Evolutionary conservation across 805 yeast species (phyloP).

Genomic region (Komagataella populi): DNA sequence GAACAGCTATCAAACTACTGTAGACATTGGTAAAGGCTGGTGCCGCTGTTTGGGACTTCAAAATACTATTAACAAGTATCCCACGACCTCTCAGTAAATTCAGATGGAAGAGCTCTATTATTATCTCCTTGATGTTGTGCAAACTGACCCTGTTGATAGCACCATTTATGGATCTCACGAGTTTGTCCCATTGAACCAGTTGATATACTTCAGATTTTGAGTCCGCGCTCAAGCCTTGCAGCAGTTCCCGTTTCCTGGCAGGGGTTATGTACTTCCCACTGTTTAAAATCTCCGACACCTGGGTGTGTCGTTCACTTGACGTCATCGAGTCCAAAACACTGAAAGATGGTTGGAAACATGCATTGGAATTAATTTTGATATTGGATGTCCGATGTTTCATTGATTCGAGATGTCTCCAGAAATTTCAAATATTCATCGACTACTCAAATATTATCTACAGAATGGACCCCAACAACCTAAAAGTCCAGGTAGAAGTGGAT

Average conservation of each 20-base stretch:
- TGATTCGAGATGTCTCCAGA: not conserved
- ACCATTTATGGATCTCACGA: slow-evolving; percentile 32
- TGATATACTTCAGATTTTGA: slow-evolving; percentile 27
- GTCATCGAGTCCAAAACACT: not conserved
- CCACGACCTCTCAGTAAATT: slow-evolving; percentile 56
- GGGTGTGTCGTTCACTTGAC: not conserved
- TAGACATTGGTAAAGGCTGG: slow-evolving; percentile 29
- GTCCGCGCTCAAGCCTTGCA: slow-evolving; percentile 8
- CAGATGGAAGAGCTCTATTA: slow-evolving; percentile 34
- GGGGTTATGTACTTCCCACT: slow-evolving; percentile 32
- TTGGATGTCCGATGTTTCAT: not conserved
- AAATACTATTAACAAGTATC: slow-evolving; percentile 38
- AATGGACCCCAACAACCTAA: slow-evolving; percentile 23
- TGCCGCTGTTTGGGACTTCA: slow-evolving; percentile 36
- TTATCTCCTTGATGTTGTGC: slow-evolving; percentile 32
- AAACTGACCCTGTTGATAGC: slow-evolving; percentile 30
- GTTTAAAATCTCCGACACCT: not conserved
- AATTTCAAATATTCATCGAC: not conserved
- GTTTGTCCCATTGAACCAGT: slow-evolving; percentile 39
- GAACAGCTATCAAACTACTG: slow-evolving; percentile 41
- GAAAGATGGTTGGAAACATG: not conserved
- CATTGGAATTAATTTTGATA: not conserved
- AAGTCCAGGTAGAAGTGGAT: slow-evolving; percentile 77
- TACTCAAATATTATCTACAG: not conserved
- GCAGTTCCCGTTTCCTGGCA: slow-evolving; percentile 24